These are phyloP conservation scores for Tripidium arundinaceum DNA, from an alignment of 202 grass and related monocot genomes.

Conservation along the genomic window DNA sequence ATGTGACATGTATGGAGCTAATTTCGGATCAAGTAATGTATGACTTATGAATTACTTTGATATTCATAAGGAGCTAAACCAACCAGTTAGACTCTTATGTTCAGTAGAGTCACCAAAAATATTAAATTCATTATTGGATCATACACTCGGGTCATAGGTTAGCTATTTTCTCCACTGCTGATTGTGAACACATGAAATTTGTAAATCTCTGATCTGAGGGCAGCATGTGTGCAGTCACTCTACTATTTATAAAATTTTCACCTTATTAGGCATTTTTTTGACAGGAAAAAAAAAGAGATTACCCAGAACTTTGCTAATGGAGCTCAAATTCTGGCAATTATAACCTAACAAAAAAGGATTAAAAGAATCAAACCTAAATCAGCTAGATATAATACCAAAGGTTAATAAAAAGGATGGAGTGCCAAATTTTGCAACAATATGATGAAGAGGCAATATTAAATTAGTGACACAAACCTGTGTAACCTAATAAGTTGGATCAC, in stretches of 20 bases:
- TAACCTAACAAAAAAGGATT: neutral
- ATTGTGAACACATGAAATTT: slow-evolving; percentile 1
- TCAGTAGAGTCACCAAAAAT: neutral
- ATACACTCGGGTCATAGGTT: neutral
- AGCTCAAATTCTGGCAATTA: neutral
- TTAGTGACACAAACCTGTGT: neutral
- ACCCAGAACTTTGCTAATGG: neutral
- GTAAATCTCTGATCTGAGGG: neutral
- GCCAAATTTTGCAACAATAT: neutral
- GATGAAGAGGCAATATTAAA: neutral
- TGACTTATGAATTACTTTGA: neutral
- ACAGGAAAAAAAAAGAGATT: neutral
- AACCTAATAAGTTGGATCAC: neutral
- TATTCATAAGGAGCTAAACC: neutral
- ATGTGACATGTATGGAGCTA: neutral
- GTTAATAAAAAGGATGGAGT: neutral
- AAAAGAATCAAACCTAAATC: neutral
- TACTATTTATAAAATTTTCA: neutral
- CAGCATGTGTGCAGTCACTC: neutral
- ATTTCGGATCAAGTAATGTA: neutral
- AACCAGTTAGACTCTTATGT: neutral
- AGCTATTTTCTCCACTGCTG: neutral
- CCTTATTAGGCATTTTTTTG: no score
- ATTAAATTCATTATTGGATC: neutral
- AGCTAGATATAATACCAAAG: neutral